Evolutionary conservation across 257 asterid species (phyloP).

Genomic region (Solanum ossicruentum): DNA sequence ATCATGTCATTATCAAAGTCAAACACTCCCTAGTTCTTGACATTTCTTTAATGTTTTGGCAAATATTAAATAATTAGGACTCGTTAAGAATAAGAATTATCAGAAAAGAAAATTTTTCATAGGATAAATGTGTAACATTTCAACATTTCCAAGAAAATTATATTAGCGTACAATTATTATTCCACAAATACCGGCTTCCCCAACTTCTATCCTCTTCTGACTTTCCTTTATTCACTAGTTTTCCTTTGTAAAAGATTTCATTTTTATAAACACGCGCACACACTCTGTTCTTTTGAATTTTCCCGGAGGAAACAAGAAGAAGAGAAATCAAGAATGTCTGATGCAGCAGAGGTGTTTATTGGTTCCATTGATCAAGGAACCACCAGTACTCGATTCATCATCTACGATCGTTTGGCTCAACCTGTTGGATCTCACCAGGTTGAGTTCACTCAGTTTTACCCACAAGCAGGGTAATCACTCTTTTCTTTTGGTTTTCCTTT

Average conservation of each 20-base stretch:
- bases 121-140: not conserved
- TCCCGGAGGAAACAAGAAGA: no score
- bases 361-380: constrained; percentile 97
- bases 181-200: not conserved
- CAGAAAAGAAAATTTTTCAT: not conserved
- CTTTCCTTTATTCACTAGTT: not conserved
- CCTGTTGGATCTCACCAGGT: constrained; percentile 77
- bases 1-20: not conserved
- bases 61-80: not conserved
- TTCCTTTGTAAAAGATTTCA: not conserved
- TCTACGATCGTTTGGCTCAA: constrained; percentile 55
- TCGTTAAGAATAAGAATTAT: not conserved
- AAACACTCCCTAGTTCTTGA: not conserved
- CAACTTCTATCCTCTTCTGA: not conserved
- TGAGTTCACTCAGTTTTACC: constrained; percentile 87
- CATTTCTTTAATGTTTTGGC: not conserved
- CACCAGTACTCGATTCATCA: constrained; percentile 85
- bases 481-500: not conserved
- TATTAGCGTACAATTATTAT: not conserved
- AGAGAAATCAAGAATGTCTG: constrained; percentile 9
- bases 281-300: not conserved
- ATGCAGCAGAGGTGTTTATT: constrained; percentile 32
- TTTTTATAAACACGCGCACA: not conserved
- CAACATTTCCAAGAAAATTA: constrained; percentile 1
- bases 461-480: constrained; percentile 60